Evolutionary conservation across 148 eudicot species (phyloP).

Genomic region (Selenicereus undatus): DNA sequence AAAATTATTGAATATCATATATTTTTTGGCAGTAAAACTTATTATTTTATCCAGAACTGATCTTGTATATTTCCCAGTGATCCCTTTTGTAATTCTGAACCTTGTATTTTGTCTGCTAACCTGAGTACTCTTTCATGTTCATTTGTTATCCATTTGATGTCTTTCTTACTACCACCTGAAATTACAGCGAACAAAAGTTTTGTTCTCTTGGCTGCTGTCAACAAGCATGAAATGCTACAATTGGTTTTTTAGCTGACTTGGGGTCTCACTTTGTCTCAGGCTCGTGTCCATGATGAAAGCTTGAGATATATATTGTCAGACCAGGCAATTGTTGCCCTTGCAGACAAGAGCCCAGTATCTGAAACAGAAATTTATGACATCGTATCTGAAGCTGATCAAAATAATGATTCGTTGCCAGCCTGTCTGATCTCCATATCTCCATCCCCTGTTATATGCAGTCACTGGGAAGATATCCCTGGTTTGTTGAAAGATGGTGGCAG

Average conservation of each 20-base stretch:
- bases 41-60: background rate
- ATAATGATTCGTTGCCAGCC: conserved; percentile 35
- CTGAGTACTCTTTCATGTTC: background rate
- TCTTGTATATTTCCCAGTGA: background rate
- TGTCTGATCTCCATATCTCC: conserved; percentile 41
- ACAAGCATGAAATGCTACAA: background rate
- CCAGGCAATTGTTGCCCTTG: conserved; percentile 71
- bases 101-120: background rate
- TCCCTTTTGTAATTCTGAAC: background rate
- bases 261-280: conserved; percentile 43
- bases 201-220: background rate
- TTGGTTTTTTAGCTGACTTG: conserved; percentile 11
- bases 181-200: background rate
- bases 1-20: background rate
- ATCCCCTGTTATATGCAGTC: conserved; percentile 71
- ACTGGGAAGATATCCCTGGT: conserved; percentile 56
- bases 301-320: conserved; percentile 85
- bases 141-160: conserved; percentile 2
- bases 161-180: background rate
- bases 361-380: conserved; percentile 45
- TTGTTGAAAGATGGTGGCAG: conserved; percentile 42
- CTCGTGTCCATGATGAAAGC: conserved; percentile 97
- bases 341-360: conserved; percentile 46
- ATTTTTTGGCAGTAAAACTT: background rate
- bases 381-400: conserved; percentile 56